These are phyloP conservation scores for Ogataea wickerhamii DNA, from an alignment of 805 yeast genomes.

Conservation along the genomic window DNA sequence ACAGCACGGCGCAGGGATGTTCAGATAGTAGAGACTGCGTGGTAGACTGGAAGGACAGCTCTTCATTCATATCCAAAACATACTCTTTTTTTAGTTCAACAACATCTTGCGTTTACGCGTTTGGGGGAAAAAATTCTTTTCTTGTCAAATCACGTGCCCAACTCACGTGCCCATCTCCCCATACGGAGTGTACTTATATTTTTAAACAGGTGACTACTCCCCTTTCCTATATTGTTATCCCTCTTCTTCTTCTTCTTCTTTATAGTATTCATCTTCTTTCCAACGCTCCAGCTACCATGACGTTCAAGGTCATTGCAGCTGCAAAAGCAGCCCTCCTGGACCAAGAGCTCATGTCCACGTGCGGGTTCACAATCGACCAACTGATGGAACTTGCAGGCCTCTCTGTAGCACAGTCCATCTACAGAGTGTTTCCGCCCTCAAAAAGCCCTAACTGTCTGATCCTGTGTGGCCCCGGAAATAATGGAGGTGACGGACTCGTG, in stretches of 20 bases:
- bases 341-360: conserved; percentile 76
- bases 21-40: no score
- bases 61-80: conserved; percentile 1
- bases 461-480: conserved; percentile 93
- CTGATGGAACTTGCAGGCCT: conserved; percentile 96
- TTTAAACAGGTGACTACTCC: no score
- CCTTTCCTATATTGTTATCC: no score
- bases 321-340: conserved; percentile 75
- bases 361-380: conserved; percentile 78
- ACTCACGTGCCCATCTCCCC: no score
- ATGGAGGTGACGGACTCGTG: conserved; percentile 95
- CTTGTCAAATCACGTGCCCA: no score
- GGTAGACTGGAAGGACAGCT: no score
- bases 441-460: conserved; percentile 50
- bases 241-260: no score
- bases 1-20: no score
- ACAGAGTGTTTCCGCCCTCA: conserved; percentile 58
- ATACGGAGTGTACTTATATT: no score
- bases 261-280: no score
- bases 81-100: neutral
- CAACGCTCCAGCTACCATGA: no score
- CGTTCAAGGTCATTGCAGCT: conserved; percentile 42
- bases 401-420: conserved; percentile 86
- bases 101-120: conserved; percentile 11
- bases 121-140: conserved; percentile 3